Evolutionary conservation across 768 basidiomycete genomes (phyloP).

Genomic region (Trametes villosa): DNA sequence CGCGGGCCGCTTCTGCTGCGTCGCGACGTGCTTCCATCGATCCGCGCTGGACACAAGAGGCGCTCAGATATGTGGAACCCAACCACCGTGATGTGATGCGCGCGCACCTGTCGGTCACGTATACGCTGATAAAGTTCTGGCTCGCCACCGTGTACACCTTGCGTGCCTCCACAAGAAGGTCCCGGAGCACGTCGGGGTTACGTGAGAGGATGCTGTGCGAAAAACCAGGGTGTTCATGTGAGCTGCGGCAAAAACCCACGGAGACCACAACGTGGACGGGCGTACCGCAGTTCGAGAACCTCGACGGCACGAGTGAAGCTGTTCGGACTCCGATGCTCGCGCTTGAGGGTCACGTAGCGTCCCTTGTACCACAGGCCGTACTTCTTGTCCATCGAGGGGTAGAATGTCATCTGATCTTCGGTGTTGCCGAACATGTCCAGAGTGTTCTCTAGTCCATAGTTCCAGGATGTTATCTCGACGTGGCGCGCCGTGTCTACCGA

Average conservation of each 20-base stretch:
- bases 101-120: conserved; percentile 48
- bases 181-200: conserved; percentile 48
- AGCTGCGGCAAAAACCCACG: not conserved
- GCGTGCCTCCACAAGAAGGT: conserved; percentile 60
- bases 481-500: conserved; percentile 28
- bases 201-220: conserved; percentile 56
- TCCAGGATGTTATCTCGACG: conserved; percentile 29
- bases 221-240: not conserved
- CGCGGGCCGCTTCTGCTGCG: conserved; percentile 66
- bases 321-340: conserved; percentile 40
- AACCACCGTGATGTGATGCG: not conserved
- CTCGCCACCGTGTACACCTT: conserved; percentile 53
- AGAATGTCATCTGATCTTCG: conserved; percentile 35
- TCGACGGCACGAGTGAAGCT: conserved; percentile 42
- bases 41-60: conserved; percentile 24
- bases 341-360: conserved; percentile 34
- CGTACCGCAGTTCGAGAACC: conserved; percentile 48
- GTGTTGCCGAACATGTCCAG: conserved; percentile 9
- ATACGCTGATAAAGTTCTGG: conserved; percentile 56
- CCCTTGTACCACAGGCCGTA: conserved; percentile 55
- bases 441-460: conserved; percentile 8
- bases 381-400: conserved; percentile 45
- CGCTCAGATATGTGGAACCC: not conserved
- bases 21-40: conserved; percentile 58
- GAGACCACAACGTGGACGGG: not conserved